phyloP scores from a whole-genome alignment of 2,329 filamentous ascomycete species.

The Pseudocercospora cruenta region DNA sequence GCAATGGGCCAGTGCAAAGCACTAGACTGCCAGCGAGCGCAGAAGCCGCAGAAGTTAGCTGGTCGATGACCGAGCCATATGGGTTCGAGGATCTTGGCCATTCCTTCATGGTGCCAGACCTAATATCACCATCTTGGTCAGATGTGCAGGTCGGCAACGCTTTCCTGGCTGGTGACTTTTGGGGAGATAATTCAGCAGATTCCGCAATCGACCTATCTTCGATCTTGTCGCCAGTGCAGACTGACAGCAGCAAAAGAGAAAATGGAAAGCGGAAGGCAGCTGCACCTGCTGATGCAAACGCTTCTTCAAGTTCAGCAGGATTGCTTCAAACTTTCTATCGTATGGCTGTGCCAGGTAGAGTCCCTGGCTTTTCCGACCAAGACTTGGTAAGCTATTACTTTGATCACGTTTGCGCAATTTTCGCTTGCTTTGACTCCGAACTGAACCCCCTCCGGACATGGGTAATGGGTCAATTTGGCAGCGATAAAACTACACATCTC shows the following conservation, averaged over 20 bases:
- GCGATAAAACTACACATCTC: constrained; percentile 62
- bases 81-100: constrained; percentile 22
- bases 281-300: background rate
- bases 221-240: background rate
- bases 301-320: constrained; percentile 12
- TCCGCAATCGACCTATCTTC: constrained; percentile 5
- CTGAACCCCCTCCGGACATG: constrained; percentile 65
- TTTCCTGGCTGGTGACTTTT: constrained; percentile 3
- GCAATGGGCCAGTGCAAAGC: background rate
- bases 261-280: background rate
- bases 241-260: background rate
- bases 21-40: constrained; percentile 5
- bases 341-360: constrained; percentile 30
- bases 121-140: constrained; percentile 2
- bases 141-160: constrained; percentile 3
- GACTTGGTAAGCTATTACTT: constrained; percentile 66
- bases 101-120: constrained; percentile 12
- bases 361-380: constrained; percentile 38
- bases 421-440: constrained; percentile 66
- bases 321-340: constrained; percentile 32
- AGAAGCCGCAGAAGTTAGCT: constrained; percentile 8
- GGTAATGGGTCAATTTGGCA: constrained; percentile 60
- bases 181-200: constrained; percentile 1
- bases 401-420: constrained; percentile 63
- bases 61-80: constrained; percentile 23